phyloP scores from a whole-genome alignment of 805 yeast species.

The Suhomyces prunicola region DNA sequence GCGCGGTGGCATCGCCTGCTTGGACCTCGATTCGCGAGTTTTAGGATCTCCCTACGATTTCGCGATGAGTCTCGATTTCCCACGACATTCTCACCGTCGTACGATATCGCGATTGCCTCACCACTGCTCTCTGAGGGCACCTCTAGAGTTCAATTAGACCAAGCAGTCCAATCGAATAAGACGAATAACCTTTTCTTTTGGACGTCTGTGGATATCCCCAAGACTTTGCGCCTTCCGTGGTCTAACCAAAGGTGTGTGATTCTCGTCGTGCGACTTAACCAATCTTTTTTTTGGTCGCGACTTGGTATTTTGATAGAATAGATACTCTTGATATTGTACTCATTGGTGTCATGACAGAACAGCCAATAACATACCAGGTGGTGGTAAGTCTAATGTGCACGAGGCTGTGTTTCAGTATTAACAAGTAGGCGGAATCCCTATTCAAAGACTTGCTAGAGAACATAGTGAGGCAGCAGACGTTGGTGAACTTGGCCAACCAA shows the following conservation, averaged over 20 bases:
- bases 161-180: too few relatives aligned
- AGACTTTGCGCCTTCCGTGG: too few relatives aligned
- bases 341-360: constrained; percentile 12
- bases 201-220: too few relatives aligned
- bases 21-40: too few relatives aligned
- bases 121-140: too few relatives aligned
- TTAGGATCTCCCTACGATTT: not conserved
- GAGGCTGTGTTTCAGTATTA: constrained; percentile 1
- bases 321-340: too few relatives aligned
- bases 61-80: not conserved
- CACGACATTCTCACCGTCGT: too few relatives aligned
- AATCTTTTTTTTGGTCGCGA: not conserved
- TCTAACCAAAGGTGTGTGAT: not conserved
- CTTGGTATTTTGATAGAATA: too few relatives aligned
- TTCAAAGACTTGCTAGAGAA: constrained; percentile 32
- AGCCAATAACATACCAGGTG: constrained; percentile 18
- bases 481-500: constrained; percentile 22
- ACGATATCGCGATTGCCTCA: too few relatives aligned
- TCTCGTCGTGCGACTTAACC: not conserved
- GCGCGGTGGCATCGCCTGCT: too few relatives aligned
- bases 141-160: too few relatives aligned
- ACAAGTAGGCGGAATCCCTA: constrained; percentile 36
- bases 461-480: constrained; percentile 30
- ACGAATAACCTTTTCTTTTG: too few relatives aligned
- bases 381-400: constrained; percentile 13